Base-by-base conservation (phyloP, 2,329 filamentous ascomycete genomes). In the Coniochaeta sp. region DNA sequence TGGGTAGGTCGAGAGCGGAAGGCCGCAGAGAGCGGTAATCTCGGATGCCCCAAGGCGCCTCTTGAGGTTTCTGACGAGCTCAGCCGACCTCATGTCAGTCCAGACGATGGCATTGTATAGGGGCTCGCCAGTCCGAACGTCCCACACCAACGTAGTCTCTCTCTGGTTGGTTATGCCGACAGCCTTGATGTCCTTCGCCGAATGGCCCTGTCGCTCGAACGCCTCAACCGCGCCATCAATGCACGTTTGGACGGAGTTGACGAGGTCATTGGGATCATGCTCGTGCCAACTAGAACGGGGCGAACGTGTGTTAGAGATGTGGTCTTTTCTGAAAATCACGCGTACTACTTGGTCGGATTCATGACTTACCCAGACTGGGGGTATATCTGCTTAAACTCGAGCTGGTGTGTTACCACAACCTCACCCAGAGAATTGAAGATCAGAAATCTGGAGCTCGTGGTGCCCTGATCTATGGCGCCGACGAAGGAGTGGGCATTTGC, bases 101-200 rank as follows among this genome's bases (percentile, higher is more conserved):
- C 90, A 93, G 59, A 90, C 90, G 64, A 95, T 91, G 63, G 89
- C 89, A 70, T 92, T 91, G 77, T 92, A 82, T 43, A 95, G 77
- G 9, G 90, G 84, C 71, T 92, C 83, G 57, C 90, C 90, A 0
- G 89, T 92, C 65, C 85, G 83, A 70, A 80, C 84, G 71, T 93
- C 89, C 90, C 90, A 93, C 59, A 90, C 85, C 1, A 93, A 79
- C 2, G 88, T 90, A 7, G 90, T 93, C 74, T 95, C 90, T 70
- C 90, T 83, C 77, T 95, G 90, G 73, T 91, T 93, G 65, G 90
- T 92, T 71, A 95, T 89, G 58, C 90, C 90, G 63, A 93, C 81
- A 9, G 89, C 84, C 71, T 83, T 87, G 71, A 95, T 90, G 68
- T 90, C 85, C 58, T 81, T 77, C 64, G 81, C 79, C 52, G 81